Evolutionary conservation across 2,329 filamentous ascomycete genomes (phyloP).

Genomic region (Ceratocystis cacaofunesta): DNA sequence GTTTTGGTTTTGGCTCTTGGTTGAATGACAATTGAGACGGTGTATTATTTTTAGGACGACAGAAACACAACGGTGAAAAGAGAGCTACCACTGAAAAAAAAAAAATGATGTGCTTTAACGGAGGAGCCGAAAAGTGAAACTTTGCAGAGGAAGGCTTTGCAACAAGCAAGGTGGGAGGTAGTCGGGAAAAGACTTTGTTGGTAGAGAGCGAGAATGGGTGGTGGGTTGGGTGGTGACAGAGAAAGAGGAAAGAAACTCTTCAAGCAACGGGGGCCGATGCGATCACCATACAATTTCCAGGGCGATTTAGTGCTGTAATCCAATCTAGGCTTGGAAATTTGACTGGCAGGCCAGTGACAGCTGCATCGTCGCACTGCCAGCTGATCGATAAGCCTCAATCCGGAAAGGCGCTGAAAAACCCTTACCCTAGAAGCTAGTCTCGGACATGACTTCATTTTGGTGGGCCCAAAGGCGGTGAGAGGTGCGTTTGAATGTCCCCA

Average conservation of each 20-base stretch:
- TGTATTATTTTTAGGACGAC: background rate
- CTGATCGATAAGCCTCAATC: constrained; percentile 3
- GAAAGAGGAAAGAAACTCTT: constrained; percentile 13
- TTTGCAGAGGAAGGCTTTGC: background rate
- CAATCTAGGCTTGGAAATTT: background rate
- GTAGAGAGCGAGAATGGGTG: background rate
- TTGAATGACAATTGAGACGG: background rate
- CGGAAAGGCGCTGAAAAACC: background rate
- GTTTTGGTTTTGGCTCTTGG: background rate
- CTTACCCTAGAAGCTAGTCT: constrained; percentile 7
- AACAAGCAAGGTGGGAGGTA: background rate
- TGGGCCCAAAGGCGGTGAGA: constrained; percentile 16
- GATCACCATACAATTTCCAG: constrained; percentile 16
- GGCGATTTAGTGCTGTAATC: constrained; percentile 5
- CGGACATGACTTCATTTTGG: constrained; percentile 3
- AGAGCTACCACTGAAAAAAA: background rate
- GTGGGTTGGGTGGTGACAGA: background rate
- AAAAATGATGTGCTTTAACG: background rate
- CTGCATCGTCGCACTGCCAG: background rate
- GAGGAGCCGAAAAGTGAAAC: background rate
- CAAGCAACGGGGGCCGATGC: constrained; percentile 15
- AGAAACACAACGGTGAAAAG: background rate
- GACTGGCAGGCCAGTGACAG: background rate
- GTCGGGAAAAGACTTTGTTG: constrained; percentile 1
- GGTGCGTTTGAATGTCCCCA: constrained; percentile 14